These are phyloP conservation scores for Pterocarpus macrocarpus DNA, from an alignment of 306 rosid genomes.

Conservation along the genomic window DNA sequence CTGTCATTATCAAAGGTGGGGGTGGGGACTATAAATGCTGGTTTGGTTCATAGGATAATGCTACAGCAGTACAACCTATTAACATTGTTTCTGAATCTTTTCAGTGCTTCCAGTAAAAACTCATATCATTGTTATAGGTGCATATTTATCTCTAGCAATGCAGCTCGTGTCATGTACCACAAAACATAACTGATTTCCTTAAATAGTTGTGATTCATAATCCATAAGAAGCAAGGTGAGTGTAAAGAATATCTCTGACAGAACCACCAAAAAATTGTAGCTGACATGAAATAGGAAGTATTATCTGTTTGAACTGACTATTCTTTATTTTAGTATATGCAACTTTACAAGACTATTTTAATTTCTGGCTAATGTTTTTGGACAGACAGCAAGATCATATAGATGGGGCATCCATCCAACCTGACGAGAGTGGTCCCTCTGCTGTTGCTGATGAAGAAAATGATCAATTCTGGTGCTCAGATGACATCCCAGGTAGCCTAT, in stretches of 20 bases:
- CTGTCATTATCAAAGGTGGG: neutral
- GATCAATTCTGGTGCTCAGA: conserved; percentile 83
- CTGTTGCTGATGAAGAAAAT: conserved; percentile 67
- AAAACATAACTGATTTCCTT: neutral
- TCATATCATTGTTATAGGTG: neutral
- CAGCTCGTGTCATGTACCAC: neutral
- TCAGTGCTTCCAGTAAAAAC: neutral
- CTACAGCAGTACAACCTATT: neutral
- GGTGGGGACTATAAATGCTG: neutral
- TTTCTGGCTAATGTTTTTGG: conserved; percentile 33
- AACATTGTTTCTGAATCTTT: neutral
- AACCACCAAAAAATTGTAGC: conserved; percentile 5
- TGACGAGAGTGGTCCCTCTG: conserved; percentile 59
- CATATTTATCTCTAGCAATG: neutral
- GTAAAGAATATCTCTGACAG: neutral
- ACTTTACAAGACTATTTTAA: conserved; percentile 15
- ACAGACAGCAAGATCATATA: conserved; percentile 79
- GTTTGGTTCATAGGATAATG: neutral
- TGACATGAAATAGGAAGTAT: conserved; percentile 4
- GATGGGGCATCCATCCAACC: conserved; percentile 66
- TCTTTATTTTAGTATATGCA: conserved; percentile 39
- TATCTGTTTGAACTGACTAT: conserved; percentile 13
- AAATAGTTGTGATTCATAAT: neutral
- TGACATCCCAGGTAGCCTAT: conserved; percentile 78
- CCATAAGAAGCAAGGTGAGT: neutral